Conservation (phyloP, 495 filamentous ascomycete genomes). For the Umbilicaria muhlenbergii region DNA sequence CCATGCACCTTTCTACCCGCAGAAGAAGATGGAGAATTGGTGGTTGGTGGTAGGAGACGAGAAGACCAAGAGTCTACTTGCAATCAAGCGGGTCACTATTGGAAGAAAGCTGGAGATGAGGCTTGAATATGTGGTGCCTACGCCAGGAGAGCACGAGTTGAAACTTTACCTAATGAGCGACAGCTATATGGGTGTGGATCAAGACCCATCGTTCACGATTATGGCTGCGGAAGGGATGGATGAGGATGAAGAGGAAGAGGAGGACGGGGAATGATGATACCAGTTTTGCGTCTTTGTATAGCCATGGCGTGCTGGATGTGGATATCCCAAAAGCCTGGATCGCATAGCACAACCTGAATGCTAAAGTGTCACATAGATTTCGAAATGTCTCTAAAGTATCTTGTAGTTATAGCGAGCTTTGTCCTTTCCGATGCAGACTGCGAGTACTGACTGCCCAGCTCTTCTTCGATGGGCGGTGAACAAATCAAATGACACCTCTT, state of each 20-base stretch:
- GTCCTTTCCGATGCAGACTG: too few relatives aligned
- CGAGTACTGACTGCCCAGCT: too few relatives aligned
- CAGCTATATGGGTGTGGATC: slow-evolving; percentile 93
- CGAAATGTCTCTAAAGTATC: too few relatives aligned
- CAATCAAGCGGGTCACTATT: slow-evolving; percentile 89
- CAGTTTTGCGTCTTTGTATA: not conserved
- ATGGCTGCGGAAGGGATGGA: slow-evolving; percentile 87
- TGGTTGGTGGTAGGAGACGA: slow-evolving; percentile 86
- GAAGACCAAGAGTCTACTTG: slow-evolving; percentile 67
- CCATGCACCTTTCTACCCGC: slow-evolving; percentile 90
- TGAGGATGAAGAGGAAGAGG: slow-evolving; percentile 76
- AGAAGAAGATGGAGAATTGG: slow-evolving; percentile 94
- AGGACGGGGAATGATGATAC: slow-evolving; percentile 29
- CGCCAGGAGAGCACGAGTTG: slow-evolving; percentile 70
- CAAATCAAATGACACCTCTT: too few relatives aligned
- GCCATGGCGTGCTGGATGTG: too few relatives aligned
- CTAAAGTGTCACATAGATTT: too few relatives aligned
- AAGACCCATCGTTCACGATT: slow-evolving; percentile 78
- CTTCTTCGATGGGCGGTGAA: too few relatives aligned
- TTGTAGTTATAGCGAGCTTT: too few relatives aligned
- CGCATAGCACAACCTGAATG: too few relatives aligned
- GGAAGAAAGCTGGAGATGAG: slow-evolving; percentile 58
- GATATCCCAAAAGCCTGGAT: too few relatives aligned
- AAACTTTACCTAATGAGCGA: slow-evolving; percentile 95
- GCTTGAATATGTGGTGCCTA: slow-evolving; percentile 79